These are phyloP conservation scores for Vitis riparia DNA, from an alignment of 164 flowering plant species.

Conservation along the genomic window DNA sequence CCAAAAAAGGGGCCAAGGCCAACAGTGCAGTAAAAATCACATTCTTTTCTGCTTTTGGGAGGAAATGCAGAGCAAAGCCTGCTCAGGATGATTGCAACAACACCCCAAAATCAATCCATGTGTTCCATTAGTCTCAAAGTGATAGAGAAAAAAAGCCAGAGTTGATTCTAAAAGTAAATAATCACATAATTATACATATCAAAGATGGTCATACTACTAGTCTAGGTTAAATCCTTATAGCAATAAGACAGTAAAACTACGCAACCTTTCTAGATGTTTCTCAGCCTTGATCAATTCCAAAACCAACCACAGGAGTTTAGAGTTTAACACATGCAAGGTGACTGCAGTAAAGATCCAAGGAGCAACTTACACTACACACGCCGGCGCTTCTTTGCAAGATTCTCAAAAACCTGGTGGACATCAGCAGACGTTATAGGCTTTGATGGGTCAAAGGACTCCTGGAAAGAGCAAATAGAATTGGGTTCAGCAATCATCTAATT, in stretches of 20 bases:
- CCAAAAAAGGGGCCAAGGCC: too few relatives aligned
- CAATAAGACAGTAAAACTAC: neutral
- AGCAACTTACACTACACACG: constrained; percentile 36
- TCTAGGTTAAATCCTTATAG: neutral
- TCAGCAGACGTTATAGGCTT: constrained; percentile 81
- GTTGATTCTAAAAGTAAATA: neutral
- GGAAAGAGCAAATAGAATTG: constrained; percentile 15
- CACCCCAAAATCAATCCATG: neutral
- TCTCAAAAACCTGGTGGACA: constrained; percentile 80
- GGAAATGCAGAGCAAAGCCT: too few relatives aligned
- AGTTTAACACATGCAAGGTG: neutral
- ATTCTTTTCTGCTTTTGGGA: too few relatives aligned
- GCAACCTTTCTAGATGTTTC: constrained; percentile 1
- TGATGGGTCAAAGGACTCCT: constrained; percentile 78
- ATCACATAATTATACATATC: neutral
- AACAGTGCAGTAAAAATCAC: too few relatives aligned
- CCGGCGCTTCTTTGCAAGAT: constrained; percentile 84
- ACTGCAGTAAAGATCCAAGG: constrained; percentile 1
- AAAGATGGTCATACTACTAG: constrained; percentile 1
- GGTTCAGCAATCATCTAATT: neutral
- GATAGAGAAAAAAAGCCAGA: neutral
- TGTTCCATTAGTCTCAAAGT: neutral
- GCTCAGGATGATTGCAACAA: neutral
- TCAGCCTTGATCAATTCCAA: neutral
- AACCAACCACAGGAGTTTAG: neutral